These are phyloP conservation scores for Chenopodium formosanum DNA, from an alignment of 148 eudicot genomes.

Conservation along the genomic window DNA sequence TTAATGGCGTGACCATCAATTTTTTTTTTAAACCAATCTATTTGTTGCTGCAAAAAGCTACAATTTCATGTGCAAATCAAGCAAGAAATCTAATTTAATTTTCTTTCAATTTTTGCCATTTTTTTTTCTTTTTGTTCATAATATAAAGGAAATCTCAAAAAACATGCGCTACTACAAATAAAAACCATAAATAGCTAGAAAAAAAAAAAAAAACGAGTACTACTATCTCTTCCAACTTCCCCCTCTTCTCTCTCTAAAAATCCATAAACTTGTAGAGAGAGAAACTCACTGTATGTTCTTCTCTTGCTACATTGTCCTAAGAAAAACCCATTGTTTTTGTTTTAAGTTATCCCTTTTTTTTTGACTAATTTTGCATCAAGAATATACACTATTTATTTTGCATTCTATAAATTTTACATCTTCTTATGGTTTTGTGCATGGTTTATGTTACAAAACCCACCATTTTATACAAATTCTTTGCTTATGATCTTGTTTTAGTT, in stretches of 20 bases:
- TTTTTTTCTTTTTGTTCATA: not conserved
- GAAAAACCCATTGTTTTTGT: conserved; percentile 16
- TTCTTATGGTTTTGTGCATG: conserved; percentile 32
- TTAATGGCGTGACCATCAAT: conserved; percentile 13
- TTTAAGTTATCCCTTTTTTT: not conserved
- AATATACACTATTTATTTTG: not conserved
- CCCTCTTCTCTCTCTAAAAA: not conserved
- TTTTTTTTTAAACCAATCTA: conserved; percentile 8
- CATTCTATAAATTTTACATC: not conserved
- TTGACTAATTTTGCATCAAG: not conserved
- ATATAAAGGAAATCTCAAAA: not conserved
- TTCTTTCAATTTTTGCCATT: not conserved
- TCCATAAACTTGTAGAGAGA: conserved; percentile 8
- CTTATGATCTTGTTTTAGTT: conserved; percentile 21
- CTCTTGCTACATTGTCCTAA: conserved; percentile 29
- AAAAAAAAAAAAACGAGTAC: not conserved
- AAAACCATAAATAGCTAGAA: not conserved
- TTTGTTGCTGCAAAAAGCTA: conserved; percentile 11
- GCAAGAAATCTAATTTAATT: not conserved
- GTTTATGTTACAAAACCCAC: conserved; percentile 29
- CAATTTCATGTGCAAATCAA: conserved; percentile 18
- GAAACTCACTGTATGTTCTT: conserved; percentile 11
- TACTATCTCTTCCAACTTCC: not conserved
- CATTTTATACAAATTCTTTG: conserved; percentile 25
- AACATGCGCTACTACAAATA: not conserved